Conservation (phyloP, 768 basidiomycete genomes). For the Tylopilus balloui region DNA sequence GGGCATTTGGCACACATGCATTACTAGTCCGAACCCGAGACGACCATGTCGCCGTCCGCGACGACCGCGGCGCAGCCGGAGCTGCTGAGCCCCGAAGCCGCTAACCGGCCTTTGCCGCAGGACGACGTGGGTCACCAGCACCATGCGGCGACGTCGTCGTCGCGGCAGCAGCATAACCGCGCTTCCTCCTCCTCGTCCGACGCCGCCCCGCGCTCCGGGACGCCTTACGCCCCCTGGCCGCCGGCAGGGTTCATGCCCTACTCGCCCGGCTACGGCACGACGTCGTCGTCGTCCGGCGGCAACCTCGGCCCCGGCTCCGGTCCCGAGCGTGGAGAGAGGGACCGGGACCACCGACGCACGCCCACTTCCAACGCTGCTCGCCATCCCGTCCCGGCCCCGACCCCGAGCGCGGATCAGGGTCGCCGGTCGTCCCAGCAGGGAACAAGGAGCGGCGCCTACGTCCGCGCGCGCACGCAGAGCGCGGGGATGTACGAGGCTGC, state of each 20-base stretch:
- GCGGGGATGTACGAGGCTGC: slow-evolving; percentile 20
- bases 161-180: background rate
- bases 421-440: background rate
- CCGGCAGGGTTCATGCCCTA: slow-evolving; percentile 22
- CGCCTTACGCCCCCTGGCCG: slow-evolving; percentile 14
- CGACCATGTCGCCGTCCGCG: slow-evolving; percentile 29
- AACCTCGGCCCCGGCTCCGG: background rate
- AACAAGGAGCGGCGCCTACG: background rate
- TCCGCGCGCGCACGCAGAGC: slow-evolving; percentile 13
- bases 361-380: background rate
- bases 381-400: background rate
- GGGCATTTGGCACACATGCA: background rate
- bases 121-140: slow-evolving; percentile 6
- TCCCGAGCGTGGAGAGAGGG: too few relatives aligned
- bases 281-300: background rate
- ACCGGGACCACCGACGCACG: slow-evolving; percentile 5
- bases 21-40: slow-evolving; percentile 39
- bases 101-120: slow-evolving; percentile 26
- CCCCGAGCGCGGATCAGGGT: background rate
- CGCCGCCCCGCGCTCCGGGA: slow-evolving; percentile 5
- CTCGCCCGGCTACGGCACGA: background rate
- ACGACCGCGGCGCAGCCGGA: slow-evolving; percentile 34
- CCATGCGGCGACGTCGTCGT: background rate
- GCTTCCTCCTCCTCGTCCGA: background rate
- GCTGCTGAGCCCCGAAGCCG: slow-evolving; percentile 42